Evolutionary conservation across 176 grass and related monocot species (phyloP).

Genomic region (Lolium rigidum): DNA sequence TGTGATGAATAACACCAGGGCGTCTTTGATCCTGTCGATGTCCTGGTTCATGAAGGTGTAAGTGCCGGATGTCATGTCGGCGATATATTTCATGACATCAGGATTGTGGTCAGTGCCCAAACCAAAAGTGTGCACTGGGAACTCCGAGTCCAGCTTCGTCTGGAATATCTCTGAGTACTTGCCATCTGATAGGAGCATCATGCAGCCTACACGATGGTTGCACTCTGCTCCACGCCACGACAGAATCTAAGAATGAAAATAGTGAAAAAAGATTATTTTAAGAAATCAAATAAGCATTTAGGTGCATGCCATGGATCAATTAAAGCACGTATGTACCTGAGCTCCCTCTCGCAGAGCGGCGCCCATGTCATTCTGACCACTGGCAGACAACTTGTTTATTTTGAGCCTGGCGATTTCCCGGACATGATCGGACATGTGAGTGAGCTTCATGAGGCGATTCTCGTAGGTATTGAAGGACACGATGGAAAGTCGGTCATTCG

Average conservation of each 20-base stretch:
- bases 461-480: not conserved
- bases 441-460: not conserved
- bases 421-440: not conserved
- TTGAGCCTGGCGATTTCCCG: not conserved
- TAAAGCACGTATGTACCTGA: not conserved
- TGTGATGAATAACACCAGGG: conserved; percentile 46
- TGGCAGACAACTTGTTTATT: not conserved
- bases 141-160: not conserved
- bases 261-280: too few species aligned
- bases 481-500: conserved; percentile 24
- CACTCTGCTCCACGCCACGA: not conserved
- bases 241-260: not conserved
- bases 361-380: not conserved
- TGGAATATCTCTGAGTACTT: not conserved
- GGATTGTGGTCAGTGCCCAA: not conserved
- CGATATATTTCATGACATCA: not conserved
- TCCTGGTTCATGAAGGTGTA: conserved; percentile 54
- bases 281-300: too few species aligned
- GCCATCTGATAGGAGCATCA: not conserved
- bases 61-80: not conserved
- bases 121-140: not conserved
- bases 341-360: not conserved
- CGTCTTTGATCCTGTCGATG: conserved; percentile 26
- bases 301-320: too few species aligned
- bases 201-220: not conserved